These are phyloP conservation scores for Aspergillus fijiensis DNA, from an alignment of 2,329 filamentous ascomycete genomes.

Conservation along the genomic window DNA sequence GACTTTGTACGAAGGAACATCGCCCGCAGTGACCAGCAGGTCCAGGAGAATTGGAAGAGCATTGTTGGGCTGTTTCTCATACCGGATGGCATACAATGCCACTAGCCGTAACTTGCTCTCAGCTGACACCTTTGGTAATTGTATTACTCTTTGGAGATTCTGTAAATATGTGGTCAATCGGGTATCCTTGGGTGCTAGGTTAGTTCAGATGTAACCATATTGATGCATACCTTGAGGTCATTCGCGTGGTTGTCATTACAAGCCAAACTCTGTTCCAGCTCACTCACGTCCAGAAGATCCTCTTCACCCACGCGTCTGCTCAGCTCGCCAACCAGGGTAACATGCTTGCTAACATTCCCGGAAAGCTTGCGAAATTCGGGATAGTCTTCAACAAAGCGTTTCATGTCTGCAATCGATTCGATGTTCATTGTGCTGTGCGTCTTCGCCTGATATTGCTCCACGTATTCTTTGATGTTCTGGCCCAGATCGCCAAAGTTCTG, in stretches of 20 bases:
- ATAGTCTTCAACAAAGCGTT: conserved; percentile 98
- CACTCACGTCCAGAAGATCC: conserved; percentile 89
- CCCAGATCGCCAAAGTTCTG: conserved; percentile 95
- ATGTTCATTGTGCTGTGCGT: conserved; percentile 96
- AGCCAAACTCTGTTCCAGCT: conserved; percentile 92
- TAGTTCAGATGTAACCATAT: neutral
- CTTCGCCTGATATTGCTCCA: conserved; percentile 95
- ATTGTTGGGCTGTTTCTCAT: conserved; percentile 82
- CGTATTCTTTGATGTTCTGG: conserved; percentile 97
- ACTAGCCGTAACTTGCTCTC: conserved; percentile 88
- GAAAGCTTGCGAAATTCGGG: conserved; percentile 96
- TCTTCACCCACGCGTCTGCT: conserved; percentile 84
- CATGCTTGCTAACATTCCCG: conserved; percentile 97
- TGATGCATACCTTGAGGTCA: conserved; percentile 73
- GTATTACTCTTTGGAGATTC: conserved; percentile 83
- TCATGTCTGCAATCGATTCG: conserved; percentile 98
- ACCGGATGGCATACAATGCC: conserved; percentile 90
- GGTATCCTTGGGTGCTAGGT: neutral
- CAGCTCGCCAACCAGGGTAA: conserved; percentile 90
- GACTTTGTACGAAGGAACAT: conserved; percentile 71
- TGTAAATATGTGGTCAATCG: conserved; percentile 34
- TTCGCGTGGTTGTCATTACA: conserved; percentile 93
- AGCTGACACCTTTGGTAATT: conserved; percentile 70
- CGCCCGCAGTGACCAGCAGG: conserved; percentile 79
- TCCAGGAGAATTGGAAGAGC: conserved; percentile 82